A percentile compares a stretch with the other conserved stretches of the same genome.
These are phyloP conservation scores for Calcarisporium arbuscula DNA, from an alignment of 2,329 filamentous ascomycete genomes.

Conservation along the genomic window DNA sequence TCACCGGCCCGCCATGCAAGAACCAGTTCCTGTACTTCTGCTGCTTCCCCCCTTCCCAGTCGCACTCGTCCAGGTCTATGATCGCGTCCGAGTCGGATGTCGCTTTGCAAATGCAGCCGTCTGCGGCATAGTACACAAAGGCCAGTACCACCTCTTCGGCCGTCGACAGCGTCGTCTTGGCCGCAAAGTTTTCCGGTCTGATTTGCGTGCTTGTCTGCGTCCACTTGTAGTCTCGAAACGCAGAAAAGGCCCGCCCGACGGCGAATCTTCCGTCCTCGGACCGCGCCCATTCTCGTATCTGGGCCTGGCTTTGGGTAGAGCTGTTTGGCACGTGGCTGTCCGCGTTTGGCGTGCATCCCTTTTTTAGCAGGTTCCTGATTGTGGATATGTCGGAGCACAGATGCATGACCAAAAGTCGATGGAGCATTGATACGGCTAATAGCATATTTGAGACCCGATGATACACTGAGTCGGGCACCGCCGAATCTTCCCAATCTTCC, in stretches of 20 bases:
- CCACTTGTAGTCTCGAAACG: conserved; percentile 22
- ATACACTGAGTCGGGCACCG: conserved; percentile 15
- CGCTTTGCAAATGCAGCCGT: too few relatives aligned
- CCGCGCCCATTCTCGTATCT: conserved; percentile 22
- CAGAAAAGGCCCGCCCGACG: conserved; percentile 25
- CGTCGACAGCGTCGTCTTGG: too few relatives aligned
- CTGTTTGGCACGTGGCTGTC: conserved; percentile 11
- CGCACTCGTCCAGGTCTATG: too few relatives aligned
- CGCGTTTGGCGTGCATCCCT: conserved; percentile 6
- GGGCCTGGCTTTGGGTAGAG: conserved; percentile 7
- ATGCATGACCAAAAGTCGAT: conserved; percentile 29
- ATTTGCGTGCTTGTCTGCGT: too few relatives aligned
- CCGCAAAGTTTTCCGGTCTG: too few relatives aligned
- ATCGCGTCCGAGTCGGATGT: too few relatives aligned
- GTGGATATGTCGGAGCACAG: conserved; percentile 26
- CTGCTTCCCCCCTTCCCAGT: too few relatives aligned
- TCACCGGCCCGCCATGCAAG: too few relatives aligned
- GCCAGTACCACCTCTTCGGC: too few relatives aligned
- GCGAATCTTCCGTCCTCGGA: conserved; percentile 23
- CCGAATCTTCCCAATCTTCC: conserved; percentile 19
- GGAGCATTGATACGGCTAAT: conserved; percentile 27
- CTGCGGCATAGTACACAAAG: too few relatives aligned
- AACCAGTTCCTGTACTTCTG: too few relatives aligned
- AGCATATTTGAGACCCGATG: conserved; percentile 22
- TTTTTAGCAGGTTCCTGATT: conserved; percentile 20